These are phyloP conservation scores for Hexamita inflata DNA, from an alignment of 208 protist species.

Conservation along the genomic window DNA sequence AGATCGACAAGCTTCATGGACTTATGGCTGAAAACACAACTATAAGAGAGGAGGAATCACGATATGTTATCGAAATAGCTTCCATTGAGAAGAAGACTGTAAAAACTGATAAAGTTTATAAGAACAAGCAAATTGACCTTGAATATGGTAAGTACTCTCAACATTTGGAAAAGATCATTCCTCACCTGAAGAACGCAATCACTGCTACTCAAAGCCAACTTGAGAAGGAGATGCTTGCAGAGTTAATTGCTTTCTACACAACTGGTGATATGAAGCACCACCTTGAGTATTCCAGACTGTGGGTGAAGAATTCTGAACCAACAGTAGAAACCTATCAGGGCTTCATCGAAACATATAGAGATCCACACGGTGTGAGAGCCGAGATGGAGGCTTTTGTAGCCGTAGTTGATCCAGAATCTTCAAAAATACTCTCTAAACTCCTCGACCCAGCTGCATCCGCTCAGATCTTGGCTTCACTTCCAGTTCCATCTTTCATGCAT, in stretches of 20 bases:
- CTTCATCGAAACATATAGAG: slow-evolving; percentile 45
- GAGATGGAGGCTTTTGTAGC: slow-evolving; percentile 44
- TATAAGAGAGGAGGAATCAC: too few species aligned
- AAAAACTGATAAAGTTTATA: too few species aligned
- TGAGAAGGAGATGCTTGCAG: background rate
- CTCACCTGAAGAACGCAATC: background rate
- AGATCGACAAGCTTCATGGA: too few species aligned
- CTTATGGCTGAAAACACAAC: too few species aligned
- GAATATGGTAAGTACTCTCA: too few species aligned
- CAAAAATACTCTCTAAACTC: slow-evolving; percentile 19
- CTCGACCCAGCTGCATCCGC: background rate
- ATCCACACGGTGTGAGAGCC: slow-evolving; percentile 38
- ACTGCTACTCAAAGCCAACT: background rate
- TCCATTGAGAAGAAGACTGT: too few species aligned
- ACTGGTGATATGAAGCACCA: slow-evolving; percentile 25
- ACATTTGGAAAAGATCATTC: too few species aligned
- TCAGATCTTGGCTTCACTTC: slow-evolving; percentile 31
- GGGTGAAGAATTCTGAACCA: slow-evolving; percentile 38
- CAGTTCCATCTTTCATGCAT: slow-evolving; percentile 30
- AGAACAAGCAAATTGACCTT: too few species aligned
- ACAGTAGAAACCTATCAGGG: slow-evolving; percentile 39
- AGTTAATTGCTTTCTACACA: slow-evolving; percentile 1
- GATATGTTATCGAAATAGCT: too few species aligned
- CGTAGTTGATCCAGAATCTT: slow-evolving; percentile 31
- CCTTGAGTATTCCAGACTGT: slow-evolving; percentile 27